Base-by-base conservation (phyloP, 2,329 filamentous ascomycete species). In the Alternaria triticina region DNA sequence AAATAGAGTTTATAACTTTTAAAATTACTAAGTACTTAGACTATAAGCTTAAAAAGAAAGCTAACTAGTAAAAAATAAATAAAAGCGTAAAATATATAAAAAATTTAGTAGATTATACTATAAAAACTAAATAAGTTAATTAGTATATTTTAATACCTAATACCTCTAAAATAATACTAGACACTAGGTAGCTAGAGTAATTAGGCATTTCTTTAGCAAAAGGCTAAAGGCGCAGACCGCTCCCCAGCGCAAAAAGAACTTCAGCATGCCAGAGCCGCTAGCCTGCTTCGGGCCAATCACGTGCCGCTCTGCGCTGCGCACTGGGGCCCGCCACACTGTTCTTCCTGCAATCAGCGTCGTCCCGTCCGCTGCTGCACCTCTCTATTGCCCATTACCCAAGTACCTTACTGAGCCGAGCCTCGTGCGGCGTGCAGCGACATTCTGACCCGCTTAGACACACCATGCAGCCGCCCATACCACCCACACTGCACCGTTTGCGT, bases 281-380 rank as follows among this genome's bases (percentile, higher is more conserved):
- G 46, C 36, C 59, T 22, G 17, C 46, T n/a, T 52, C 57, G 7
- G 45, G 57, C 27, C 10, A 6, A 9, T 63, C 61, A 63, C 61
- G 61, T 63, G 61, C 15, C 46, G 15, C n/a, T 44, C 25, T n/a
- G 44, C 51, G 47, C 52, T n/a, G 40, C 25, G 27, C 17, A 50
- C 46, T 50, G 43, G 44, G 44, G 20, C 44, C 49, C 54, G 36
- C 57, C 57, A 43, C 50, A 25, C 62, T 50, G 61, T 62, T 64
- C 58, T 65, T 67, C 65, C 65, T 65, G 66, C 66, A 68, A 70
- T 66, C 70, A 70, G 58, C 68, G 44, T 56, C 55, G 52, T 52
- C 59, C 58, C 51, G 58, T 57, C 50, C 64, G 45, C 57, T 45
- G 44, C 22, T 17, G 49, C 59, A 36, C 36, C 59, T 11, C 49